Percentiles rank a stretch among this genome's conserved stretches.
phyloP scores from a whole-genome alignment of 176 grass and related monocot genomes.

The Eragrostis nindensis region DNA sequence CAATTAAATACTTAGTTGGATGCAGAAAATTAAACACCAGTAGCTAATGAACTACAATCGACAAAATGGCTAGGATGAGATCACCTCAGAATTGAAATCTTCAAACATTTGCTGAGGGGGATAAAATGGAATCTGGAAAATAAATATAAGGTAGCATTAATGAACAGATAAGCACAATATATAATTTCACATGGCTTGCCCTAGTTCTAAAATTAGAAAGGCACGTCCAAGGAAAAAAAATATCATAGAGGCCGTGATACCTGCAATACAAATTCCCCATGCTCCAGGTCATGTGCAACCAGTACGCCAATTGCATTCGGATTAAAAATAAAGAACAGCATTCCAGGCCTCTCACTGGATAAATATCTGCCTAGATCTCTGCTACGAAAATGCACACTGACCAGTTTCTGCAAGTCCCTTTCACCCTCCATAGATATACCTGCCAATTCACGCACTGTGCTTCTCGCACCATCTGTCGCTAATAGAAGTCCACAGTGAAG shows the following conservation, averaged over 20 bases:
- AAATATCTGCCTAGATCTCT: constrained; percentile 85
- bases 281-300: constrained; percentile 89
- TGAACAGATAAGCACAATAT: not conserved
- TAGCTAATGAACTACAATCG: constrained; percentile 26
- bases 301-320: constrained; percentile 75
- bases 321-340: constrained; percentile 96
- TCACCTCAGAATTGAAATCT: constrained; percentile 84
- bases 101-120: constrained; percentile 87
- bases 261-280: constrained; percentile 96
- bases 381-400: constrained; percentile 91
- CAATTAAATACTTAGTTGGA: constrained; percentile 12
- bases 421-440: constrained; percentile 86
- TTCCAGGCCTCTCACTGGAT: constrained; percentile 74
- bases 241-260: constrained; percentile 43
- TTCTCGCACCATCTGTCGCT: constrained; percentile 79
- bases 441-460: constrained; percentile 69
- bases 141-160: constrained; percentile 39
- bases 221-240: not conserved
- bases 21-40: not conserved
- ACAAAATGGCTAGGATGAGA: constrained; percentile 36
- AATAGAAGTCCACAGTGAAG: constrained; percentile 79
- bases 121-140: constrained; percentile 92
- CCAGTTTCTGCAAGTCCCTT: constrained; percentile 74
- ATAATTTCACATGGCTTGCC: not conserved
- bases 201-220: not conserved